Base-by-base conservation (phyloP, 345 rosid genomes). In the Physaria fendleri region DNA sequence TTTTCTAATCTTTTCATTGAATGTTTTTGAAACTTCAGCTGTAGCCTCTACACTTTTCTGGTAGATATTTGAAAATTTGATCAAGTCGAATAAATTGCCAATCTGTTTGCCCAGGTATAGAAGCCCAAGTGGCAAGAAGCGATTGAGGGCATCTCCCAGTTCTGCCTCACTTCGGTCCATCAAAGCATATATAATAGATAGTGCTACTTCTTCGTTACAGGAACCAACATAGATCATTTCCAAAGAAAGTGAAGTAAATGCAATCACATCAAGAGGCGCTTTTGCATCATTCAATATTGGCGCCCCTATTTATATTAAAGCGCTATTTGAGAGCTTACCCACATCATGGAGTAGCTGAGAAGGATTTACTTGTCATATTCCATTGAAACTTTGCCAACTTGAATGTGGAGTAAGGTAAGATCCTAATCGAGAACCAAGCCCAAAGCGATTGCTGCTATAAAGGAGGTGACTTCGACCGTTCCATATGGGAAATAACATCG, bases 91-190 rank as follows among this genome's bases (percentile, higher is more conserved):
- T 48, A 15, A 2, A 30, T 8, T 4, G 32, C 29, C 50, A 76
- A 89, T 97, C 97, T 89, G 96, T 80, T 93, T 93, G 57, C 96
- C 97, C 18, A 90, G 96, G 74, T 94, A 94, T 47, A 94, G 64
- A 71, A 94, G 96, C 33, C 99, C 97, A 60, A 93, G 95, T 57
- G 96, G 96, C 71, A 89, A 72, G 71, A 94, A 81, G 34, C 93
- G 82, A 49, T 75, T 77, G 33, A 90, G 85, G 54, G 97, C 89
- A 24, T 94, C 96, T 56, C 74, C 83, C 56, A 90, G 76, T 66
- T 90, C 92, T 72, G 93, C 78, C 65, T 85, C 90, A 15, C 81
- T 82, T 56, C 95, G 81, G 62, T 85, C 92, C 96, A 84, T 87
- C 47, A 94, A 70, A 43, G 95, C 82, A 81, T 79, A 80, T 65